Base-by-base conservation (phyloP, 2,329 filamentous ascomycete genomes). In the Cercospora sojina region DNA sequence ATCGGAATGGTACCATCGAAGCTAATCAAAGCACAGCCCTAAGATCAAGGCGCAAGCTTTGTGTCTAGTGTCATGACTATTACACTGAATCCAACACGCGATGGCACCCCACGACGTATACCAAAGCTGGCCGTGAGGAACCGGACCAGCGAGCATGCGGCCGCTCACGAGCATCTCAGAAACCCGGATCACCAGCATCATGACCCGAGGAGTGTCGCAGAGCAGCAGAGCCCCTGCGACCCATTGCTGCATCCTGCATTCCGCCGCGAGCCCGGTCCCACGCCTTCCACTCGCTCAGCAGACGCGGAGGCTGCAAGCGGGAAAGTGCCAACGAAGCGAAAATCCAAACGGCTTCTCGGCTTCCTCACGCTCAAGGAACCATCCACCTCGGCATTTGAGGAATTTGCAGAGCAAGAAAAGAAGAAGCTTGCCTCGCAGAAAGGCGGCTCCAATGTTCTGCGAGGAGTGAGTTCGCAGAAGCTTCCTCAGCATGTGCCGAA, bases 351-450 rank as follows among this genome's bases (percentile, higher is more conserved):
- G 1, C 74, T 84, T 23, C 74, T 82, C n/a, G 77, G 79, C 43
- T 82, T 84, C 59, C 74, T 85, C 10, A 79, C 80, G 1, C 67
- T 84, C 43, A 83, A 82, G 67, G 83, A 85, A 71, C 83, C 83
- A 0, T 84, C 83, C 0, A 79, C 80, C 51, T 73, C 74, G 5
- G 83, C 83, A 3, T 71, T 83, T 23, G 79, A 81, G 59, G 79
- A 83, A 55, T 83, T 79, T 62, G 80, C 81, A 10, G 75, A 80
- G 27, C 79, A 78, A 68, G 68, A 71, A 55, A 67, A 59, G 61
- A 66, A 49, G 64, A 70, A 67, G 32, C 35, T 64, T 41, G 64
- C 65, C 1, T 79, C 80, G 73, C 80, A 76, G 69, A 81, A 78
- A 70, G 60, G 59, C 18, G 60, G 59, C 18, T 57, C 59, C 12